Evolutionary conservation across 208 protist genomes (phyloP).

Genomic region (Herpetomonas tarakana): DNA sequence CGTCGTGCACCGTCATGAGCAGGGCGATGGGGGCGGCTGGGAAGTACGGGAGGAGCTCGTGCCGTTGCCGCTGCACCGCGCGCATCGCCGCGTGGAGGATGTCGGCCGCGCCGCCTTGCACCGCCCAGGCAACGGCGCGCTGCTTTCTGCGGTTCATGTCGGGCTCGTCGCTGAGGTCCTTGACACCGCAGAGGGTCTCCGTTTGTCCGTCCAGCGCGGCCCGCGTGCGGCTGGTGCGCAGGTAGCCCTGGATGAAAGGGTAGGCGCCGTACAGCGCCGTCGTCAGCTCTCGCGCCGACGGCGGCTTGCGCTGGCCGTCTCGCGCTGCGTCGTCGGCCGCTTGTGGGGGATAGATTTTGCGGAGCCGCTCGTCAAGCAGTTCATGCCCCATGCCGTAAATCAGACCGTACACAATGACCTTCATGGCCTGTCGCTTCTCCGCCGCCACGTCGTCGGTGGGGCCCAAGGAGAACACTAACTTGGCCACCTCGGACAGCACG

Average conservation of each 20-base stretch:
- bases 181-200: slow-evolving; percentile 43
- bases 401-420: slow-evolving; percentile 87
- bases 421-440: slow-evolving; percentile 51
- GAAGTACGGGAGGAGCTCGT: slow-evolving; percentile 53
- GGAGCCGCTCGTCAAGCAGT: slow-evolving; percentile 46
- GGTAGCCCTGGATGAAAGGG: slow-evolving; percentile 49
- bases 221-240: slow-evolving; percentile 39
- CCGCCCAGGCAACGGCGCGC: slow-evolving; percentile 51
- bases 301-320: not conserved
- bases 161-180: slow-evolving; percentile 30
- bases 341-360: slow-evolving; percentile 8
- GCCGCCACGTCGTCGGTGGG: slow-evolving; percentile 23
- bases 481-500: slow-evolving; percentile 49
- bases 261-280: slow-evolving; percentile 54
- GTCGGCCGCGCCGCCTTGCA: slow-evolving; percentile 86
- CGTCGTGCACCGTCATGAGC: slow-evolving; percentile 76
- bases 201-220: slow-evolving; percentile 32
- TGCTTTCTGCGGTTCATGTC: slow-evolving; percentile 63
- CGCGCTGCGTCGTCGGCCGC: not conserved
- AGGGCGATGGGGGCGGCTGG: slow-evolving; percentile 53
- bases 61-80: slow-evolving; percentile 52
- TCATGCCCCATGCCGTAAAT: slow-evolving; percentile 86
- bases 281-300: slow-evolving; percentile 31
- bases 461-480: slow-evolving; percentile 27
- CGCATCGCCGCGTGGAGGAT: slow-evolving; percentile 82